Percentiles rank a stretch among this genome's conserved stretches.
Evolutionary conservation across 1,284 basidiomycete genomes (phyloP).

Genomic region (Termitomyces sp.): DNA sequence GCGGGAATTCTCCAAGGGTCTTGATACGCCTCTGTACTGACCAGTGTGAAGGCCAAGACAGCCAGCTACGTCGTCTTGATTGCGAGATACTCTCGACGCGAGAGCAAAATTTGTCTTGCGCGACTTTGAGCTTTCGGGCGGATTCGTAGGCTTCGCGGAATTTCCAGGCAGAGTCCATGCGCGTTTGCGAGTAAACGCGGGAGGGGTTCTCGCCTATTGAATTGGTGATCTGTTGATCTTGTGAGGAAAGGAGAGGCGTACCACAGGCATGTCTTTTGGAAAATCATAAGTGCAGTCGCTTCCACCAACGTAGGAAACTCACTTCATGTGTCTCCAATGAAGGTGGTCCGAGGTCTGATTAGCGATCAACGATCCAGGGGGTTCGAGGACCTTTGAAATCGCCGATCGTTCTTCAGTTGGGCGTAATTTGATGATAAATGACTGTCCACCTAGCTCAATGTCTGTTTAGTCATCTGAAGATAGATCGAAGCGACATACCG

Average conservation of each 20-base stretch:
- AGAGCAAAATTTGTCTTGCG: conserved; percentile 70
- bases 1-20: conserved; percentile 61
- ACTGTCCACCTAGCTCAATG: conserved; percentile 47
- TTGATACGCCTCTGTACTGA: conserved; percentile 17
- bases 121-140: conserved; percentile 69
- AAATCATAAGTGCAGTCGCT: background rate
- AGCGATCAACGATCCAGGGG: conserved; percentile 44
- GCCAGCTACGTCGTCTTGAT: conserved; percentile 19
- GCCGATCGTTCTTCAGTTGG: conserved; percentile 47
- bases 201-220: conserved; percentile 18
- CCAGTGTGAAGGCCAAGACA: conserved; percentile 1
- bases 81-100: conserved; percentile 42
- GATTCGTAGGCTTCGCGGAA: conserved; percentile 64
- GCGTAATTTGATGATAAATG: conserved; percentile 61
- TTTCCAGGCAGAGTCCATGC: conserved; percentile 62
- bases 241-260: conserved; percentile 13
- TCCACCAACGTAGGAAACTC: conserved; percentile 15
- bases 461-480: background rate
- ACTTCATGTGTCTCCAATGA: conserved; percentile 62
- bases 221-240: background rate
- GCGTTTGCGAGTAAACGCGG: conserved; percentile 35
- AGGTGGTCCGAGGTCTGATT: conserved; percentile 32
- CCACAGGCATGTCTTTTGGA: conserved; percentile 37
- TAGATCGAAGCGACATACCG: conserved; percentile 29
- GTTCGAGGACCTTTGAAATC: conserved; percentile 53